Conservation (phyloP, 2,329 filamentous ascomycete species). For the Microascus cirrosus region DNA sequence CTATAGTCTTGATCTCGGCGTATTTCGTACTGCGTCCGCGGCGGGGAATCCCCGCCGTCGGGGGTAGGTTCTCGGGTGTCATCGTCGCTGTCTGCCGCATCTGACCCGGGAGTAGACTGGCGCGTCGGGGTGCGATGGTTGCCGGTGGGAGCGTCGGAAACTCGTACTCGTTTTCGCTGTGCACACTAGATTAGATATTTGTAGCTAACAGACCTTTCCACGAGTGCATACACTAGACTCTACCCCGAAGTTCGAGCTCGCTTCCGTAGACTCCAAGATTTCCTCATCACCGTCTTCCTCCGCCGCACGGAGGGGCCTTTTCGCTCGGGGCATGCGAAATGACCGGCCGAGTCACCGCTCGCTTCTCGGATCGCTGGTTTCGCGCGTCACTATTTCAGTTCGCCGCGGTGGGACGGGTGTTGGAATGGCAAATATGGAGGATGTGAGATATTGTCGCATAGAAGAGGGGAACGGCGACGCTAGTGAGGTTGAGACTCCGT, state of each 20-base stretch:
- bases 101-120: conserved; percentile 9
- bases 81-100: conserved; percentile 13
- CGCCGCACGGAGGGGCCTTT: conserved; percentile 28
- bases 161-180: conserved; percentile 21
- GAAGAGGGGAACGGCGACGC: neutral
- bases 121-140: conserved; percentile 3
- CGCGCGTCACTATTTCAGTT: neutral
- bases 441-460: neutral
- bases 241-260: conserved; percentile 27
- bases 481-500: neutral
- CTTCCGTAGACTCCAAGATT: conserved; percentile 22
- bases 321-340: conserved; percentile 19
- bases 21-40: conserved; percentile 50
- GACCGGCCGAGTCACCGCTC: neutral
- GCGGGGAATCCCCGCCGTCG: conserved; percentile 22
- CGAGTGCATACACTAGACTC: conserved; percentile 15
- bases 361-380: neutral
- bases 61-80: neutral
- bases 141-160: conserved; percentile 14
- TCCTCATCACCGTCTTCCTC: conserved; percentile 23
- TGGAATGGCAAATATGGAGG: neutral
- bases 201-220: neutral
- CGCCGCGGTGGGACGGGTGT: neutral
- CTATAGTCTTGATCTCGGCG: conserved; percentile 48
- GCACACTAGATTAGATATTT: neutral